These are phyloP conservation scores for Yamadazyma conglobata DNA, from an alignment of 1,139 yeast genomes.

Conservation along the genomic window DNA sequence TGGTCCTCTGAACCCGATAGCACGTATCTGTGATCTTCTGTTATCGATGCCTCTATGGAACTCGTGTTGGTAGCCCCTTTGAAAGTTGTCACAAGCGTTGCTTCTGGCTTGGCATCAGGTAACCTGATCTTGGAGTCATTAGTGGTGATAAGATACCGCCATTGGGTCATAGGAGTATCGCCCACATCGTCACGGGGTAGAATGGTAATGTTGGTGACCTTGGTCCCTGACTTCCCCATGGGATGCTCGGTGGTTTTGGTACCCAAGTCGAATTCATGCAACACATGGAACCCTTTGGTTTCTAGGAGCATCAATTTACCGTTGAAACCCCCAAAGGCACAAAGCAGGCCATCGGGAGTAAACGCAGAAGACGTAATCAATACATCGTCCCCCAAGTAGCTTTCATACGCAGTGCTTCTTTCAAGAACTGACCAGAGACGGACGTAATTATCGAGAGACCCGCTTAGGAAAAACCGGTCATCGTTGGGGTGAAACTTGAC, in stretches of 20 bases:
- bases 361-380: slow-evolving; percentile 68
- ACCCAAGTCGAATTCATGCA: slow-evolving; percentile 52
- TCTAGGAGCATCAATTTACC: slow-evolving; percentile 65
- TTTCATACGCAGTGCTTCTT: slow-evolving; percentile 29
- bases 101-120: slow-evolving; percentile 55
- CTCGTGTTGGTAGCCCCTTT: slow-evolving; percentile 71
- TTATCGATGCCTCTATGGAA: slow-evolving; percentile 64
- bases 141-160: slow-evolving; percentile 57
- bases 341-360: slow-evolving; percentile 63
- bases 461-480: slow-evolving; percentile 82
- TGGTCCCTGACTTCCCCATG: slow-evolving; percentile 31
- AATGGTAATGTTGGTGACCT: slow-evolving; percentile 40
- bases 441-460: slow-evolving; percentile 76
- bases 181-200: slow-evolving; percentile 20
- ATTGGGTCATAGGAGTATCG: slow-evolving; percentile 16
- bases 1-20: slow-evolving; percentile 67
- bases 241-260: slow-evolving; percentile 24
- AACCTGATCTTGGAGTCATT: slow-evolving; percentile 79
- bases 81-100: slow-evolving; percentile 60
- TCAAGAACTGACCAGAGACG: slow-evolving; percentile 85
- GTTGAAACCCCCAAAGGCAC: slow-evolving; percentile 78
- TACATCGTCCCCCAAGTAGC: slow-evolving; percentile 50
- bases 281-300: slow-evolving; percentile 59
- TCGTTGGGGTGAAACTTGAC: slow-evolving; percentile 83
- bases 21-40: slow-evolving; percentile 52